Evolutionary conservation across 2,329 filamentous ascomycete species (phyloP).

Genomic region (Penicillium polonicum): DNA sequence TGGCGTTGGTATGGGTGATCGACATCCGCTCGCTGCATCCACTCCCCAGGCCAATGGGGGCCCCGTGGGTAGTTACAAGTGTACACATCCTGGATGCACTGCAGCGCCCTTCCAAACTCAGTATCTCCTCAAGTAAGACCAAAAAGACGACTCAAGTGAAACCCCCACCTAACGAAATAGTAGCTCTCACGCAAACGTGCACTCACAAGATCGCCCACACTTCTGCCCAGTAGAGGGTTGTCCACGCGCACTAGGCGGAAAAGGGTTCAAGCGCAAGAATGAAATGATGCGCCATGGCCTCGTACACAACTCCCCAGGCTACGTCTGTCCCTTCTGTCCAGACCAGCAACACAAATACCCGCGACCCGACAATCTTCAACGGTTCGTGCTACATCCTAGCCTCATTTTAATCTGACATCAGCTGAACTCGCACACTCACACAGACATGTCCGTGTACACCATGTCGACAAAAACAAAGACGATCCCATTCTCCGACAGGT

Average conservation of each 20-base stretch:
- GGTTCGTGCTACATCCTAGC: slow-evolving; percentile 54
- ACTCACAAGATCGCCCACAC: slow-evolving; percentile 62
- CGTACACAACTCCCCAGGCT: slow-evolving; percentile 91
- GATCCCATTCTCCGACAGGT: slow-evolving; percentile 79
- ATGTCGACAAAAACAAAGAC: slow-evolving; percentile 84
- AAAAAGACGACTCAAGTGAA: background rate
- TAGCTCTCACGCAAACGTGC: slow-evolving; percentile 58
- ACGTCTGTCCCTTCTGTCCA: slow-evolving; percentile 93
- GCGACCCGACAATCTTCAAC: slow-evolving; percentile 89
- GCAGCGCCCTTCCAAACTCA: slow-evolving; percentile 63
- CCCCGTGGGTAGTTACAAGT: slow-evolving; percentile 48
- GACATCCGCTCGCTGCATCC: slow-evolving; percentile 21
- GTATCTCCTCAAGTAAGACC: slow-evolving; percentile 61
- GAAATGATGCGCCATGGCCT: slow-evolving; percentile 76
- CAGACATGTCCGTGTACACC: slow-evolving; percentile 90
- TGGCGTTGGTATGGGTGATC: slow-evolving; percentile 22
- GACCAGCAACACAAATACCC: slow-evolving; percentile 94
- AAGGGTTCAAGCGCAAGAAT: slow-evolving; percentile 68
- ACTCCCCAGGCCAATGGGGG: slow-evolving; percentile 27
- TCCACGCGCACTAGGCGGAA: slow-evolving; percentile 59
- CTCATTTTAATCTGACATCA: background rate
- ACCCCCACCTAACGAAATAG: slow-evolving; percentile 4
- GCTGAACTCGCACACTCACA: slow-evolving; percentile 5
- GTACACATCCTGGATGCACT: slow-evolving; percentile 56
- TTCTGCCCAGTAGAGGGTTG: slow-evolving; percentile 62